These are phyloP conservation scores for Xylaria telfairii DNA, from an alignment of 495 filamentous ascomycete genomes.

Conservation along the genomic window DNA sequence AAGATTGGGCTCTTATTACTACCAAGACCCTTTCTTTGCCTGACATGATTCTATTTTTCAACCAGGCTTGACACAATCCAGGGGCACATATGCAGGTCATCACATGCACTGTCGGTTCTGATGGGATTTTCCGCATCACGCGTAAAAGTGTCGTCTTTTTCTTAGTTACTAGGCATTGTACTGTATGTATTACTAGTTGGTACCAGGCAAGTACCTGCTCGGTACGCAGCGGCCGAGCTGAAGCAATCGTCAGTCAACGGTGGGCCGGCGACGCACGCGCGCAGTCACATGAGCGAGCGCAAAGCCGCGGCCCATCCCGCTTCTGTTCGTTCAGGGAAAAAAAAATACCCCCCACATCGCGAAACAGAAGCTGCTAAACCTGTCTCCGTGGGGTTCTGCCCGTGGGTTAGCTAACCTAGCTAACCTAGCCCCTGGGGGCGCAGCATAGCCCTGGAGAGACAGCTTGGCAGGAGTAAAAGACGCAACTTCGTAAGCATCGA, in stretches of 20 bases:
- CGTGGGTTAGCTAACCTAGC: too few relatives aligned
- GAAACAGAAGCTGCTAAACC: neutral
- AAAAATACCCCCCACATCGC: constrained; percentile 4
- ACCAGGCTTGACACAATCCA: neutral
- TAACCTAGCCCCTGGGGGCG: neutral
- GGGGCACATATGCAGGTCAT: constrained; percentile 10
- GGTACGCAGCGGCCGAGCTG: neutral
- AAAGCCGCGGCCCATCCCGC: constrained; percentile 17
- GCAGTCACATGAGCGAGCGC: constrained; percentile 18
- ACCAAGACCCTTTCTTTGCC: neutral
- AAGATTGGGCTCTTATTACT: neutral
- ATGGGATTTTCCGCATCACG: neutral
- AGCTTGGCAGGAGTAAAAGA: constrained; percentile 20
- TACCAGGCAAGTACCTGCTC: neutral
- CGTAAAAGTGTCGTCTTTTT: too few relatives aligned
- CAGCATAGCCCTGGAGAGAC: neutral
- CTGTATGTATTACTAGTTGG: too few relatives aligned
- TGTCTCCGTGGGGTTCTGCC: constrained; percentile 7
- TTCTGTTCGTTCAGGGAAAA: neutral
- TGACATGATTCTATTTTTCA: constrained; percentile 3
- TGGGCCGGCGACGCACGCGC: too few relatives aligned
- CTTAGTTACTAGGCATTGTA: too few relatives aligned
- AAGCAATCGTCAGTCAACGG: too few relatives aligned
- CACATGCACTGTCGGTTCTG: neutral
- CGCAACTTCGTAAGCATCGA: neutral